Evolutionary conservation across 1,284 basidiomycete species (phyloP), one percentile per base, ranked within the genome.

Genomic region (Ustilago hordei): DNA sequence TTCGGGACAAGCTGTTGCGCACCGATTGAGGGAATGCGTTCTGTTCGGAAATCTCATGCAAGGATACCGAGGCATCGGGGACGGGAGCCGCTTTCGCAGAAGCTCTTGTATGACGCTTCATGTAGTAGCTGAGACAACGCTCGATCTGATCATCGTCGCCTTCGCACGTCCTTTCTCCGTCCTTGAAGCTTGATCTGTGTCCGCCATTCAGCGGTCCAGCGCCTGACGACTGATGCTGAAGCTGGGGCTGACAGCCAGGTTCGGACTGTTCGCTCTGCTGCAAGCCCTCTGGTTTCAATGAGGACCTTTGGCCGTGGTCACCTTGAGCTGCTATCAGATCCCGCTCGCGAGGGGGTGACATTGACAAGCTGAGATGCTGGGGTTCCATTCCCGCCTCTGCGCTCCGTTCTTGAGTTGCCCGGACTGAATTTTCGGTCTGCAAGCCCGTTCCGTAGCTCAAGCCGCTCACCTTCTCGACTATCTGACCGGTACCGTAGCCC

Each of bases 41-140:
- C n/a, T 12, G 17, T 2, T 64, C 39, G 31, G 12, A 5, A 0
- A 55, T 19, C 7, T 5, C n/a, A 6, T 59, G 36, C 15, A 38
- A 4, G 2, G 60, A 19, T 4, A 55, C 47, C 9, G 50, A 54
- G 17, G 52, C 13, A 6, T 36, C 34, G 32, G 55, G 23, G 50
- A 28, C 2, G 41, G 28, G n/a, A 34, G 60, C 17, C 19, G 35
- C 8, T 35, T 55, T 50, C 15, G 35, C 31, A 2, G 64, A 67
- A 8, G 48, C 15, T 8, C 28, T 6, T 12, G 60, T 66, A 6
- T 35, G 60, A 13, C 56, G 64, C 38, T 67, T 70, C 55, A 75
- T 66, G 36, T 75, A 75, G 56, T 75, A 75, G 68, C 73, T 75
- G 2, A 75, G 61, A 59, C 73, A 75, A 7, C 73, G 67, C 13